These are phyloP conservation scores for Ogataea zsoltii DNA, from an alignment of 805 yeast genomes.

Conservation along the genomic window DNA sequence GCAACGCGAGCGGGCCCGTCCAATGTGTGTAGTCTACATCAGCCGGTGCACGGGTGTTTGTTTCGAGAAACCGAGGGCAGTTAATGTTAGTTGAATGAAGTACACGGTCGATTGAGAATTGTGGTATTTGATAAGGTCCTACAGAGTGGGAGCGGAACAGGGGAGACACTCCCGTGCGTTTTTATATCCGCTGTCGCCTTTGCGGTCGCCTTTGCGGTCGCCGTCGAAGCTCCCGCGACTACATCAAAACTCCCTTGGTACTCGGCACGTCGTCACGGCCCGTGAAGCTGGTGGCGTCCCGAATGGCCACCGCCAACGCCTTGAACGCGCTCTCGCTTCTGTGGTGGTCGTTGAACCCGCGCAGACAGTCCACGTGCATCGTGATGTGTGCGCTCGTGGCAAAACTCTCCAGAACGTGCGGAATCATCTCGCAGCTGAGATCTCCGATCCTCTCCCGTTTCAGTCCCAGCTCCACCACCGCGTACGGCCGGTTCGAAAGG, in stretches of 20 bases:
- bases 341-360: slow-evolving; percentile 96
- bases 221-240: slow-evolving; percentile 7
- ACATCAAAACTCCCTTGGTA: slow-evolving; percentile 91
- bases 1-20: no score
- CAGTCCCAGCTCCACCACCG: slow-evolving; percentile 85
- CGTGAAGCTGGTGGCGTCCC: slow-evolving; percentile 77
- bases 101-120: no score
- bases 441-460: slow-evolving; percentile 93
- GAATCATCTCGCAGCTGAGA: slow-evolving; percentile 92
- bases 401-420: slow-evolving; percentile 93
- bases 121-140: no score
- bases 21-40: no score
- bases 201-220: no score
- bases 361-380: slow-evolving; percentile 87
- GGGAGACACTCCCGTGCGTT: no score
- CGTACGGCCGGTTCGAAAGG: slow-evolving; percentile 88
- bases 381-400: slow-evolving; percentile 92
- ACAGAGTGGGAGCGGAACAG: no score
- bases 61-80: no score
- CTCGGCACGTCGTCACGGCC: slow-evolving; percentile 93
- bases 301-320: slow-evolving; percentile 90
- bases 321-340: slow-evolving; percentile 95
- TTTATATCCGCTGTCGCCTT: no score
- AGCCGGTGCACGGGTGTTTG: no score
- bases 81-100: no score